phyloP scores from a whole-genome alignment of 805 yeast species.

The Lachancea fermentati region DNA sequence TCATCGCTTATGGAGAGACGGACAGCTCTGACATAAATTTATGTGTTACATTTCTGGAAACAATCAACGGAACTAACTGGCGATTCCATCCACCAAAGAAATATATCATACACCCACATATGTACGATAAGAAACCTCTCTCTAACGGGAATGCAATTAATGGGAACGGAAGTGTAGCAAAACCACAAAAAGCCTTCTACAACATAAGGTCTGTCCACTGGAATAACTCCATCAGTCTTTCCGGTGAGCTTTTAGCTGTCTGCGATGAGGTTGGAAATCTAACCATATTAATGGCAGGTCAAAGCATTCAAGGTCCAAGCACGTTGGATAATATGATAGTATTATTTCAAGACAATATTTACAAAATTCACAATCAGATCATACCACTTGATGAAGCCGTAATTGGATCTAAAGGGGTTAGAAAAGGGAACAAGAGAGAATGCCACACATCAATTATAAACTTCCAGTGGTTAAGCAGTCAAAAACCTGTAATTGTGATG shows the following conservation, averaged over 20 bases:
- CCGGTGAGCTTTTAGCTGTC: constrained; percentile 77
- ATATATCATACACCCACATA: constrained; percentile 30
- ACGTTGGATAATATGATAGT: constrained; percentile 31
- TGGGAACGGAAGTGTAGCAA: constrained; percentile 10
- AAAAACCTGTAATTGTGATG: constrained; percentile 31
- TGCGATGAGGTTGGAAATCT: constrained; percentile 68
- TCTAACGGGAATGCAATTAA: constrained; percentile 9
- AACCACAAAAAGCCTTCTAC: constrained; percentile 29
- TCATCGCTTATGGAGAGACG: constrained; percentile 62
- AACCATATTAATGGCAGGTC: constrained; percentile 50
- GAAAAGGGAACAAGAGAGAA: constrained; percentile 34
- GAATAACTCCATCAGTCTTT: constrained; percentile 47
- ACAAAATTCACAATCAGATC: constrained; percentile 27
- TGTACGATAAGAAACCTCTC: constrained; percentile 19
- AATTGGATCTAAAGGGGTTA: constrained; percentile 30
- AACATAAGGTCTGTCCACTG: constrained; percentile 51
- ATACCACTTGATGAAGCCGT: constrained; percentile 17
- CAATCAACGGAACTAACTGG: constrained; percentile 75
- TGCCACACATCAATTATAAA: constrained; percentile 33
- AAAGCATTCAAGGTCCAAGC: constrained; percentile 33
- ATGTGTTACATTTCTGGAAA: constrained; percentile 61
- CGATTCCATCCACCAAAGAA: constrained; percentile 47
- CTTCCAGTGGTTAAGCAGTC: constrained; percentile 40
- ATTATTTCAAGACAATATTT: constrained; percentile 37
- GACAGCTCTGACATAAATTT: constrained; percentile 36